Evolutionary conservation across 148 eudicot species (phyloP).

Genomic region (Polygonum maritimum): DNA sequence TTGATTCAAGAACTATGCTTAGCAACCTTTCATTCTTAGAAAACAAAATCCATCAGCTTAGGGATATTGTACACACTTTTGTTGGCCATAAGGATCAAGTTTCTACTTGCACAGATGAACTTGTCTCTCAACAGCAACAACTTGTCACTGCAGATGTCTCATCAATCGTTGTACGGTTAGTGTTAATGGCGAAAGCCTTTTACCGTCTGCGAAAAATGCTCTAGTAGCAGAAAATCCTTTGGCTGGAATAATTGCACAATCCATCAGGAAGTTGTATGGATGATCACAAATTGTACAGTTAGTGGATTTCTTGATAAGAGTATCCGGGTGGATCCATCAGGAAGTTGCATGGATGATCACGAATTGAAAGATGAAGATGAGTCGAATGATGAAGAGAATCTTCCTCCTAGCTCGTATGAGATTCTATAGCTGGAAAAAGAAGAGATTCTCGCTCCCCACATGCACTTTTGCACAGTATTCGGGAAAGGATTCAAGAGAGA

Average conservation of each 20-base stretch:
- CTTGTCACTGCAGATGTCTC: conserved; percentile 51
- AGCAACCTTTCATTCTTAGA: conserved; percentile 48
- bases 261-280: conserved; percentile 19
- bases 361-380: conserved; percentile 45
- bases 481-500: no score
- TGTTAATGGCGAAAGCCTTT: conserved; percentile 57
- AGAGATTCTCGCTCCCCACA: no score
- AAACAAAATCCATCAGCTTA: conserved; percentile 55
- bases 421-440: no score
- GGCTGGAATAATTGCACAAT: conserved; percentile 16
- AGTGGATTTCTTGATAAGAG: conserved; percentile 13
- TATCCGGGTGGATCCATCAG: conserved; percentile 22
- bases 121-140: conserved; percentile 48
- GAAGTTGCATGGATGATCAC: conserved; percentile 27
- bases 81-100: conserved; percentile 25
- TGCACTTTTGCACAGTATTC: no score
- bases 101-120: conserved; percentile 22
- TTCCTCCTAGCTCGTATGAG: no score
- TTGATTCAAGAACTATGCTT: conserved; percentile 43
- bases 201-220: conserved; percentile 36
- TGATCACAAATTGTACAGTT: conserved; percentile 24
- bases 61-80: conserved; percentile 38
- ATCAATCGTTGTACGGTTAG: conserved; percentile 45
- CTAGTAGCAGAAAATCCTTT: conserved; percentile 17
- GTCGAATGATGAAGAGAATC: no score